These are phyloP conservation scores for Suillus cothurnatus DNA, from an alignment of 768 basidiomycete species.

Conservation along the genomic window DNA sequence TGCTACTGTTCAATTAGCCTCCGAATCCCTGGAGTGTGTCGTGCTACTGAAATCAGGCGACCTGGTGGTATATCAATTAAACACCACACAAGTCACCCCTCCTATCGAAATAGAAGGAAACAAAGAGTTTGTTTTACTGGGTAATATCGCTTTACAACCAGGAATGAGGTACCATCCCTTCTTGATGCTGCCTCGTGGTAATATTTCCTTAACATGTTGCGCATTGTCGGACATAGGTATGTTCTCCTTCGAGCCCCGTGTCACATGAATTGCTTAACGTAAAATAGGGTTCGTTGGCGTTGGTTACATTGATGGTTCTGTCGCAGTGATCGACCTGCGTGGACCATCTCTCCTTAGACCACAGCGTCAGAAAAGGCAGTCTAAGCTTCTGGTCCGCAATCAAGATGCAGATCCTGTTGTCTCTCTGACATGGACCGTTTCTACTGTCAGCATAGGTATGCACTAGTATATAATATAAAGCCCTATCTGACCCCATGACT, in stretches of 20 bases:
- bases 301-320: constrained; percentile 58
- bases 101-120: constrained; percentile 34
- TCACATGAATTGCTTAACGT: background rate
- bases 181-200: constrained; percentile 54
- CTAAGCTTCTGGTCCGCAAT: constrained; percentile 35
- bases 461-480: constrained; percentile 41
- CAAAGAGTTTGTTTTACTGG: constrained; percentile 54
- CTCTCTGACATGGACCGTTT: constrained; percentile 69
- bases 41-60: constrained; percentile 59
- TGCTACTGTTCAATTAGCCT: constrained; percentile 49
- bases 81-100: constrained; percentile 20
- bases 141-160: constrained; percentile 44
- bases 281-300: constrained; percentile 76
- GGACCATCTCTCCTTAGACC: constrained; percentile 64
- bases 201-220: constrained; percentile 52
- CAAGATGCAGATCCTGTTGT: constrained; percentile 47
- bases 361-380: constrained; percentile 43
- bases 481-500: constrained; percentile 1
- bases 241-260: constrained; percentile 19
- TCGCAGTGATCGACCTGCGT: constrained; percentile 74
- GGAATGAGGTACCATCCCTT: constrained; percentile 58
- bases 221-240: constrained; percentile 76
- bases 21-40: constrained; percentile 59
- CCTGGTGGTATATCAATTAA: constrained; percentile 51
- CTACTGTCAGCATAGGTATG: constrained; percentile 39